These are phyloP conservation scores for Neckera pumila DNA, from an alignment of 225 moss, liverwort and hornwort species.

Conservation along the genomic window DNA sequence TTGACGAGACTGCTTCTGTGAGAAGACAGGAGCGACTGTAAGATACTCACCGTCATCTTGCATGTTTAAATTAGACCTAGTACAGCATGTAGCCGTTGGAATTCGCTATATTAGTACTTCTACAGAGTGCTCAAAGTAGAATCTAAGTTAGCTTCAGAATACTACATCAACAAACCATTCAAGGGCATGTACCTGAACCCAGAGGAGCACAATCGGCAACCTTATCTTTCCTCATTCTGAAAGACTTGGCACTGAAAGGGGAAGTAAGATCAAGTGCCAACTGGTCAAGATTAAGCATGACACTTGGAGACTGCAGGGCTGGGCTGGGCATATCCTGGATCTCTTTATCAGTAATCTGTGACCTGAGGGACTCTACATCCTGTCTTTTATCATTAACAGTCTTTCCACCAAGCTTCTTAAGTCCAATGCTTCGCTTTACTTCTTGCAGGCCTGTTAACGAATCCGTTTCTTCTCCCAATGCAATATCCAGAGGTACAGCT, in stretches of 20 bases:
- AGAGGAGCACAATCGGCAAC: conserved; percentile 3
- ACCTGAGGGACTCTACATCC: conserved; percentile 12
- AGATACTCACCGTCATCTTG: conserved; percentile 9
- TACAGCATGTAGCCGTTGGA: background rate
- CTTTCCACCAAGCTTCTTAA: conserved; percentile 14
- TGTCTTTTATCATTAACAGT: conserved; percentile 6
- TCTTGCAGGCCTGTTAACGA: conserved; percentile 30
- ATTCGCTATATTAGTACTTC: background rate
- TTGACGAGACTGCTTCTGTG: conserved; percentile 44
- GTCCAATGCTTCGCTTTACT: conserved; percentile 17
- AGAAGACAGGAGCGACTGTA: conserved; percentile 25
- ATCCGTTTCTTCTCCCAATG: conserved; percentile 20
- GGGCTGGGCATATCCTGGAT: conserved; percentile 26
- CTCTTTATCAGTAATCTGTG: conserved; percentile 15
- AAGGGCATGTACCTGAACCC: conserved; percentile 15
- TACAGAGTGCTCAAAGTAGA: background rate
- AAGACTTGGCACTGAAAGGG: conserved; percentile 13
- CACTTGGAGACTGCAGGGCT: conserved; percentile 17
- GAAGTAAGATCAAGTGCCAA: conserved; percentile 4
- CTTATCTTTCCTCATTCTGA: conserved; percentile 4
- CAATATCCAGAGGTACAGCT: conserved; percentile 8
- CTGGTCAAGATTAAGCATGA: conserved; percentile 14
- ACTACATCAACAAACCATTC: background rate
- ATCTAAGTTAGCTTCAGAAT: background rate
- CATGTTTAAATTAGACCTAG: background rate